Evolutionary conservation across 176 grass and related monocot species (phyloP), one percentile per base, ranked within the genome.

Genomic region (Eleusine indica): DNA sequence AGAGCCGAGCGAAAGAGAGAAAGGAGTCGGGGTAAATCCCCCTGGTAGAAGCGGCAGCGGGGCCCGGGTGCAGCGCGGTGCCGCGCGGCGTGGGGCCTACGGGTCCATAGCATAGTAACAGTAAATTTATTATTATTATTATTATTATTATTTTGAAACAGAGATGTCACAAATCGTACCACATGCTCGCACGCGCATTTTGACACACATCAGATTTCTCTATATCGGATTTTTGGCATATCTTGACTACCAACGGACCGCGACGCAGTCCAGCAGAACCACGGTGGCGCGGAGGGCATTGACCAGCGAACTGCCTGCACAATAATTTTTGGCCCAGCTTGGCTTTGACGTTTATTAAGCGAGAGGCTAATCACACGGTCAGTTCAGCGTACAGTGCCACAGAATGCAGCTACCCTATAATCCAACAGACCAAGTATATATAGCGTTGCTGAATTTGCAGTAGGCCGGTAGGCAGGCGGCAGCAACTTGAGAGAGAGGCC

Each of bases 251-350:
- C 11, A 43, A 43, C 39, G 0, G 12, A 0, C 6, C 4, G 0
- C 4, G 17, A 5, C 39, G 63, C 35, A 56, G 77, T 77, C 82
- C 76, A 85, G 82, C 82, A 9, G 73, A 56, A 10, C 49, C 74
- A 85, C 82, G 72, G 82, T 84, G 82, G 32, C 72, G 41, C 17
- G 14, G 64, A 37, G 17, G 46, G 4, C 35, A 13, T 82, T 71
- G 79, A 82, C 79, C 52, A 4, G 15, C 29, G 15, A 70, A n/a
- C 56, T 40, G 14, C 22, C 14, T 52, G 56, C 76, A 53, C 58
- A 73, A 80, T 74, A 16, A 80, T 80, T 56, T 41, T 43, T 16
- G 4, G 9, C 76, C 57, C 70, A 80, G 77, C 68, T 73, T 56
- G 84, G 46, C 69, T 35, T 35, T 30, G 18, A 19, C 53, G 29